Base-by-base conservation (phyloP, 192 early-diverging fungal species). In the Chytriomyces sp. region DNA sequence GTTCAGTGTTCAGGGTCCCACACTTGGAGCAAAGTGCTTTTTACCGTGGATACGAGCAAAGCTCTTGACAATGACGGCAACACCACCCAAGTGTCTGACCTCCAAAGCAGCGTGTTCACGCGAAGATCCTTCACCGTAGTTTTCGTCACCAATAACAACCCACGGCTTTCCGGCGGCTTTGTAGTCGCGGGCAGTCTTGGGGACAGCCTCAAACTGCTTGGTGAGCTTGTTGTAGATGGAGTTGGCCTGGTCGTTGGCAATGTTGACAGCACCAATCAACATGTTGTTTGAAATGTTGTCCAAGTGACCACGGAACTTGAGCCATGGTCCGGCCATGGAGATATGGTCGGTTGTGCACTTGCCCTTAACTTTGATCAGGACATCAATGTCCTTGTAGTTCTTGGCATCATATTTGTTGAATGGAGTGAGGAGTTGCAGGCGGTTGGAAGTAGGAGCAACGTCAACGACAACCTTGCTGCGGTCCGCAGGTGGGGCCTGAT, bases 271-370 rank as follows among this genome's bases (percentile, higher is more conserved):
- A 28, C 97, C 96, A 71, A 98, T 99, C 76, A 99, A 84, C 64
- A 96, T 99, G 85, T 99, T 99, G 83, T 97, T 91, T 45, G 97
- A 89, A 80, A 99, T 95, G 84, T 98, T 99, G 85, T 97, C 92
- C 74, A 99, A 81, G 80, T 99, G 97, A n/a, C 97, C 97, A 82
- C 95, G 95, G 87, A 95, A 99, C 82, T 97, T 97, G 76, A 99
- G 88, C 97, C 97, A 99, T 50, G 92, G 93, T 59, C 97, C 97
- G 46, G 96, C 97, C 20, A 94, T 94, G 61, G 95, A 97, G 79
- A 99, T 99, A 79, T 99, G 97, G 87, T 99, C 97, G 18, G 97
- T 99, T 7, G 97, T 99, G 86, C 97, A 99, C 84, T 99, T 99
- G 78, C 97, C 97, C 87, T 95, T 91, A 63, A 97, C 97, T 77